Evolutionary conservation across 331 rosid species (phyloP), one percentile per base, ranked within the genome.

Genomic region (Telfairia occidentalis): DNA sequence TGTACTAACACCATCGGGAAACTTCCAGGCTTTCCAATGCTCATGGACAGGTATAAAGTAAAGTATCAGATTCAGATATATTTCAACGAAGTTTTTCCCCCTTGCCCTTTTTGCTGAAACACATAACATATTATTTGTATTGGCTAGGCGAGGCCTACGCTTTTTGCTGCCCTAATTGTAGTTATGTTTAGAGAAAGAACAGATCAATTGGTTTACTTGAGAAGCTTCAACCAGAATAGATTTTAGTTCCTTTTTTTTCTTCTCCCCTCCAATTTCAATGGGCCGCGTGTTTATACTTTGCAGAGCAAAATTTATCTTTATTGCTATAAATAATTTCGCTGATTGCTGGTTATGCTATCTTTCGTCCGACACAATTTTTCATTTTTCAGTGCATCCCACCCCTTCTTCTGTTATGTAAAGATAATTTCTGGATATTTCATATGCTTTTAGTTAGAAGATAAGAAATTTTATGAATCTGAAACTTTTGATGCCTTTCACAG

Each of bases 101-200:
- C 76, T 48, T 49, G 8, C 29, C 60, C 28, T 4, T 29, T 71
- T 70, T 15, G 55, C 58, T 42, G 57, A 45, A 70, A 70, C 75
- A 28, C 57, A 28, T 28, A 70, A 28, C 59, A 48, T 71, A 30
- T 48, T 46, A 12, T 48, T 48, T 71, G 59, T 48, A 71, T 34
- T 49, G 76, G 76, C 46, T 29, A 71, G 76, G 76, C 46, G 18
- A 71, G 76, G 60, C 76, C 59, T 48, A 29, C 45, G 29, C 16
- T 8, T 48, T 71, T 48, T 71, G 76, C 29, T 48, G 45, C 60
- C 54, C 60, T 46, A 49, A 71, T 71, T 71, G 76, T 71, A 71
- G 30, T 49, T 48, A 18, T 29, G 76, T 48, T 49, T 71, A 71
- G 76, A 49, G 43, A 71, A 71, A 71, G 43, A 71, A 49, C 76